phyloP scores from a whole-genome alignment of 2,329 filamentous ascomycete genomes.

The Penicillium olsonii region DNA sequence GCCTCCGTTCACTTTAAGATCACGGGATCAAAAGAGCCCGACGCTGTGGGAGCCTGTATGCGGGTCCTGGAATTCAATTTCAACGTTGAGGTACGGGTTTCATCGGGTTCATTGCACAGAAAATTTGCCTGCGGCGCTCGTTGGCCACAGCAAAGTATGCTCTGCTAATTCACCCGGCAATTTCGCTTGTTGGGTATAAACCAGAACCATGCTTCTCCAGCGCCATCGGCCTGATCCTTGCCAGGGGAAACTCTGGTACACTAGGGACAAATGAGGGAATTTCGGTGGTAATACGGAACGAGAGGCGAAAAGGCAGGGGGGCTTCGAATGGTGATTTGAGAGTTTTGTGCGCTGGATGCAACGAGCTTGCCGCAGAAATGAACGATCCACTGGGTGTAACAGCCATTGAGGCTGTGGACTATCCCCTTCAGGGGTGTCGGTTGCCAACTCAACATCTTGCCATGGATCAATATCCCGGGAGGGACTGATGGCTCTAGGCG shows the following conservation, averaged over 20 bases:
- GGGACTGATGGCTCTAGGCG: slow-evolving; percentile 12
- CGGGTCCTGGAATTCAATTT: slow-evolving; percentile 42
- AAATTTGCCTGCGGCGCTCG: slow-evolving; percentile 9
- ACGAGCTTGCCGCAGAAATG: slow-evolving; percentile 16
- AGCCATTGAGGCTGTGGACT: slow-evolving; percentile 24
- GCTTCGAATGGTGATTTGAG: slow-evolving; percentile 31
- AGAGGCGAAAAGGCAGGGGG: slow-evolving; percentile 28
- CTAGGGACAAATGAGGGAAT: slow-evolving; percentile 19
- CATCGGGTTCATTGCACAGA: slow-evolving; percentile 6
- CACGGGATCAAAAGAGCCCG: slow-evolving; percentile 43
- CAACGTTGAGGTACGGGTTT: slow-evolving; percentile 35
- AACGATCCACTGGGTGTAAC: slow-evolving; percentile 22
- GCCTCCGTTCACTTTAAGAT: slow-evolving; percentile 36
- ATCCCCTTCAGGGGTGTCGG: slow-evolving; percentile 23
- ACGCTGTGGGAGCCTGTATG: slow-evolving; percentile 37
- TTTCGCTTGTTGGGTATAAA: slow-evolving; percentile 27
- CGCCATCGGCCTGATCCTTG: slow-evolving; percentile 28
- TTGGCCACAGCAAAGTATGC: not conserved
- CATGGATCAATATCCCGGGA: slow-evolving; percentile 26
- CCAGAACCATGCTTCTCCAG: slow-evolving; percentile 17
- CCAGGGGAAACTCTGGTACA: slow-evolving; percentile 26
- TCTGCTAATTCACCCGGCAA: slow-evolving; percentile 11
- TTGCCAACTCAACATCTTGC: slow-evolving; percentile 32
- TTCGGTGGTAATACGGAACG: slow-evolving; percentile 27
- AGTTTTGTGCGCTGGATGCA: slow-evolving; percentile 17